Evolutionary conservation across 208 protist genomes (phyloP), one percentile per base, ranked within the genome.

Genomic region (Strigomonas galati): DNA sequence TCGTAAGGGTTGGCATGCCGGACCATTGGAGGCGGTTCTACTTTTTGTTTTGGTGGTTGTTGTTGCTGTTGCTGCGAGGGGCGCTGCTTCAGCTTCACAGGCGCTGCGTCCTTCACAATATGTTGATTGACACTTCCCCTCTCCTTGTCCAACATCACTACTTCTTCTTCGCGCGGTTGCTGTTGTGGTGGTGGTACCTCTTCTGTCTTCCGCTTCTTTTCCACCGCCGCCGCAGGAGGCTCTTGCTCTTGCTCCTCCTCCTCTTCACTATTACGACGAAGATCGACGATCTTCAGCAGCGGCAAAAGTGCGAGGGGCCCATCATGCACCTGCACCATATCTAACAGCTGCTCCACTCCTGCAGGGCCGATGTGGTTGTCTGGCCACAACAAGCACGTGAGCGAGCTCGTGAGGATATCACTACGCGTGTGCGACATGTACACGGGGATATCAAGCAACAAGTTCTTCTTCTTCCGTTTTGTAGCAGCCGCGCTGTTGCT

Each of bases 341-440:
- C 23, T 0, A 84, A 2, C 53, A 76, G 68, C 48, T 77, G 67
- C 28, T 67, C 67, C 2, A 76, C 44, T 26, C 78, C 78, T 7
- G 70, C 58, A 15, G 67, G 19, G 30, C 64, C 71, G 63, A 79
- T 68, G 52, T 75, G 70, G 61, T 84, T 84, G 32, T 79, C 26
- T 0, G 69, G 56, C 14, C 79, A 49, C 37, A 75, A 30, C 27
- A 84, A 32, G 48, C 72, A 61, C 58, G 64, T 54, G 53, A 84
- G 67, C 12, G 78, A 84, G 37, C 54, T 62, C 30, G 68, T 73
- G 60, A 84, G 78, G 32, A 48, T 40, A 49, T 70, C 67, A 48
- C 67, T 57, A 17, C 67, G 58, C 2, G 48, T 40, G 48, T 72
- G 40, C 5, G 56, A 35, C 46, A 58, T 65, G 67, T 65, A 72